These are phyloP conservation scores for Colletotrichum australisinense DNA, from an alignment of 2,329 filamentous ascomycete genomes.

Conservation along the genomic window DNA sequence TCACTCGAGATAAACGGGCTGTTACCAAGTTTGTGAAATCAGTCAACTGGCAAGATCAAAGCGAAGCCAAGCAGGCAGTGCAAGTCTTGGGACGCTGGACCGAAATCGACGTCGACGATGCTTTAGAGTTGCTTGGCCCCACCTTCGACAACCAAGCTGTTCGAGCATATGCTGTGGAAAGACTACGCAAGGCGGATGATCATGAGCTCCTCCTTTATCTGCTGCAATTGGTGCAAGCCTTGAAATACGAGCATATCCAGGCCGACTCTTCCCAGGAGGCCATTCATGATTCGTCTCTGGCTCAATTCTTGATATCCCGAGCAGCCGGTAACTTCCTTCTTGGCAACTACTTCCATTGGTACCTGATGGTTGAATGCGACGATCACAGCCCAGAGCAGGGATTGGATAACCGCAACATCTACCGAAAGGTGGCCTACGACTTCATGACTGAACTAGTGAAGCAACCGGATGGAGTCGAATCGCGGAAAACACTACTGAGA, in stretches of 20 bases:
- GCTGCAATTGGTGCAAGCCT: conserved; percentile 91
- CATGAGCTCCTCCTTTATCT: conserved; percentile 92
- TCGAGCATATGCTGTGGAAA: conserved; percentile 91
- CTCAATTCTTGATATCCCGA: conserved; percentile 87
- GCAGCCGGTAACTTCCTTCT: conserved; percentile 90
- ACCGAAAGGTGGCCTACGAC: conserved; percentile 93
- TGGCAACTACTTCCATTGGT: conserved; percentile 98
- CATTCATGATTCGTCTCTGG: conserved; percentile 83
- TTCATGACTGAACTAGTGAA: conserved; percentile 92
- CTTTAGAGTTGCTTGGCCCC: conserved; percentile 90
- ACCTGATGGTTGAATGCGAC: conserved; percentile 97
- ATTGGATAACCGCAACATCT: conserved; percentile 82
- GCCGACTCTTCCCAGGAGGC: conserved; percentile 67
- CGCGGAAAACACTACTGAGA: conserved; percentile 80
- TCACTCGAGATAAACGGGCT: conserved; percentile 91
- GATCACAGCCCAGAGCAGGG: conserved; percentile 82
- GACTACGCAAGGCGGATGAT: conserved; percentile 91
- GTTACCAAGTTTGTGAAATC: conserved; percentile 98
- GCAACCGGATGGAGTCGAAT: conserved; percentile 75
- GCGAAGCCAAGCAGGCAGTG: conserved; percentile 88
- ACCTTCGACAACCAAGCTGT: conserved; percentile 91
- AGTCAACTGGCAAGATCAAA: conserved; percentile 89
- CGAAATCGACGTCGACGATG: conserved; percentile 96
- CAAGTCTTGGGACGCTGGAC: conserved; percentile 94
- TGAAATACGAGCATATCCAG: conserved; percentile 89